Evolutionary conservation across 805 yeast genomes (phyloP).

Genomic region (Barnettozyma botsteinii): DNA sequence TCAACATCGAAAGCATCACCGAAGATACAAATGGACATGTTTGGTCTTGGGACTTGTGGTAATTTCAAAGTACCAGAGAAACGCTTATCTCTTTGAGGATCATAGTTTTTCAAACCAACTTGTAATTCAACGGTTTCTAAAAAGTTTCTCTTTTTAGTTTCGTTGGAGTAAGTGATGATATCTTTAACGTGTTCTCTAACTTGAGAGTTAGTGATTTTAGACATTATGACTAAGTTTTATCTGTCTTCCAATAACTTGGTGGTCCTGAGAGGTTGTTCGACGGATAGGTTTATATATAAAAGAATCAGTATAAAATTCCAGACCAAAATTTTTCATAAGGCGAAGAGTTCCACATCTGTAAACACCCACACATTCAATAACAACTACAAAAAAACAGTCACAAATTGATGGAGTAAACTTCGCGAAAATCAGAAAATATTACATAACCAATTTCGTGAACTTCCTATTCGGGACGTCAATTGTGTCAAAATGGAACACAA

Average conservation of each 20-base stretch:
- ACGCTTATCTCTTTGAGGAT: conserved; percentile 99
- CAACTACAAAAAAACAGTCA: conserved; percentile 10
- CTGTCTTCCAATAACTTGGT: conserved; percentile 78
- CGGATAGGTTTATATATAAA: conserved; percentile 21
- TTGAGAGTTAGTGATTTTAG: conserved; percentile 85
- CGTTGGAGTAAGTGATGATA: conserved; percentile 82
- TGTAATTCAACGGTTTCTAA: conserved; percentile 99
- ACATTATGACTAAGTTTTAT: conserved; percentile 42
- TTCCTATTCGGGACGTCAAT: not conserved
- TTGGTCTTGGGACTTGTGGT: conserved; percentile 99
- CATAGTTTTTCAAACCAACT: conserved; percentile 99
- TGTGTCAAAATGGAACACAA: conserved; percentile 3
- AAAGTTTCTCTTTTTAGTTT: conserved; percentile 99
- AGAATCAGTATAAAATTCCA: not conserved
- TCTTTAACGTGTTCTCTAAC: conserved; percentile 96
- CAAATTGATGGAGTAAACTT: no score
- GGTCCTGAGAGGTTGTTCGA: conserved; percentile 47
- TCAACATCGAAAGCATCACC: conserved; percentile 99
- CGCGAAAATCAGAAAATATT: no score
- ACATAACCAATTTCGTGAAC: not conserved
- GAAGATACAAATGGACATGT: conserved; percentile 99
- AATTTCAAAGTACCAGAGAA: conserved; percentile 99
- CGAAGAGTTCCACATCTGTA: not conserved
- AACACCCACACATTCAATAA: conserved; percentile 8
- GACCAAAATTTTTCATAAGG: conserved; percentile 4